Conservation (phyloP, 1,284 basidiomycete genomes). For the Exobasidium cylindrosporum region DNA sequence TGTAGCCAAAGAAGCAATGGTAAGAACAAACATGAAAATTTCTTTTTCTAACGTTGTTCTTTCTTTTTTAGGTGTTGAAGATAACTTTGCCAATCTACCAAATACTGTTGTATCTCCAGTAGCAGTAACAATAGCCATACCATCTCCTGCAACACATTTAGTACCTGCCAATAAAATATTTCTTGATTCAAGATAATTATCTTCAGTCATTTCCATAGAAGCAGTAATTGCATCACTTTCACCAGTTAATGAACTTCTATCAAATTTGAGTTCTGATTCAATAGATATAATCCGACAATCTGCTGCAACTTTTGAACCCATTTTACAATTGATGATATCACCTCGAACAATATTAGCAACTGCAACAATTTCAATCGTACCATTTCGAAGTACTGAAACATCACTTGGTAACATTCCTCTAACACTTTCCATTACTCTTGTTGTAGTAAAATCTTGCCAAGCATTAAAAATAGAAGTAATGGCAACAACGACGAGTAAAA, state of each 20-base stretch:
- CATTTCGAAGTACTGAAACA: constrained; percentile 65
- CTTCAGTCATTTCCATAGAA: constrained; percentile 61
- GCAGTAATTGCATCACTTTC: constrained; percentile 63
- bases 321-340: constrained; percentile 62
- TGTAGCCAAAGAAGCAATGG: constrained; percentile 60
- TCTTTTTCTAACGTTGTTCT: constrained; percentile 62
- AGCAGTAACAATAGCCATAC: constrained; percentile 63
- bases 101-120: constrained; percentile 64
- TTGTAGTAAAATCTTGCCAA: constrained; percentile 54
- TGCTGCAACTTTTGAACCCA: constrained; percentile 59
- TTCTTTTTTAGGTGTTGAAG: constrained; percentile 51
- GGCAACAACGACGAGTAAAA: constrained; percentile 57
- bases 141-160: constrained; percentile 63
- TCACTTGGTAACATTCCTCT: constrained; percentile 61
- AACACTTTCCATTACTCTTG: constrained; percentile 58
- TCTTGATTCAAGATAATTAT: constrained; percentile 60
- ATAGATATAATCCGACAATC: constrained; percentile 58
- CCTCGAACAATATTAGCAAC: constrained; percentile 68
- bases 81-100: constrained; percentile 53
- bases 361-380: constrained; percentile 62
- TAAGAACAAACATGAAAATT: constrained; percentile 58
- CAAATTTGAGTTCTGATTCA: constrained; percentile 62
- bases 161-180: constrained; percentile 69
- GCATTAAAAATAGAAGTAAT: constrained; percentile 60
- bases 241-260: constrained; percentile 66